Evolutionary conservation across 2,329 filamentous ascomycete genomes (phyloP), one percentile per base, ranked within the genome.

Genomic region (Arthrobotrys pseudoclavata): DNA sequence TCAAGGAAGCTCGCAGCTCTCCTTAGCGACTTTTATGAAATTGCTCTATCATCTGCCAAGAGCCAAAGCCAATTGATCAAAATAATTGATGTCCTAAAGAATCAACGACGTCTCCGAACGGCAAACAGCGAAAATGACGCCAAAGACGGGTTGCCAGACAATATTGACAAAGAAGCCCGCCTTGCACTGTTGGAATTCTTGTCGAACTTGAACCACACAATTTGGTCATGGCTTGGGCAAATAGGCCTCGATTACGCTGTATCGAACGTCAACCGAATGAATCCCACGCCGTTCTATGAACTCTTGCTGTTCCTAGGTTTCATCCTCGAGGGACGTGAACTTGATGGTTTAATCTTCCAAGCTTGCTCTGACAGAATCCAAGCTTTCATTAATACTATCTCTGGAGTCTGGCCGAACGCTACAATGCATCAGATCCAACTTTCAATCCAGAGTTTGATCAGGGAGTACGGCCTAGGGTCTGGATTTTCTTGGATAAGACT

Each of bases 401-500:
- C 60, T 15, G 45, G 53, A 0, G 18, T 68, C 3, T 77, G 74
- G 74, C 22, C 74, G 4, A 53, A 62, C 4, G 18, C 13, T 31
- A 71, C 53, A 12, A 57, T 77, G 22, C 42, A 62, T 20, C 29
- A 71, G 29, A 71, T 53, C 7, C 69, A 55, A 50, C 9, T 40
- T 12, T 61, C 67, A 22, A 60, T 71, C 7, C 67, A 67, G n/a
- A 55, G 9, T 9, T 40, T 77, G 31, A 57, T 71, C 20, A 62
- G 67, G 31, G 61, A 70, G 5, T 62, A 77, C 22, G 74, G 74
- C 7, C 45, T 77, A 15, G 74, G 74, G 15, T 77, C 74, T 6
- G 74, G 74, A 13, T 77, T 71, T 20, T 77, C 74, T 24, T 77
- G 74, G 74, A 71, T 66, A 4, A 67, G 74, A 18, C 9, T 77